Conservation (phyloP, 2,329 filamentous ascomycete species). For the Truncatella angustata region DNA sequence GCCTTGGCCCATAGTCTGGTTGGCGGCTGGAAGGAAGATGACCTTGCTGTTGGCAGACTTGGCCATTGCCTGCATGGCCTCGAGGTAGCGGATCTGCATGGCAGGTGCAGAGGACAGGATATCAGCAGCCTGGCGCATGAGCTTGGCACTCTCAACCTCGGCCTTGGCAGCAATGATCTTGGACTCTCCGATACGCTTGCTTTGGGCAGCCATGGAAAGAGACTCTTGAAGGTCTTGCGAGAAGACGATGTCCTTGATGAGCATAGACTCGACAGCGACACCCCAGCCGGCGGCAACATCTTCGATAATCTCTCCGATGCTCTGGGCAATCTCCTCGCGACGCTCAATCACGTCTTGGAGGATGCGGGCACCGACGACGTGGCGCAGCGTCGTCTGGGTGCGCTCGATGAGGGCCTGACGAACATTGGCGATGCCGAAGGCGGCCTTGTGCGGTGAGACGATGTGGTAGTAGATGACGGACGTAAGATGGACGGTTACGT, state of each 20-base stretch:
- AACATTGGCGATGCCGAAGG: conserved; percentile 93
- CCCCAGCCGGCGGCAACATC: conserved; percentile 93
- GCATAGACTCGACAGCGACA: conserved; percentile 95
- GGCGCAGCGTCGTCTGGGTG: conserved; percentile 94
- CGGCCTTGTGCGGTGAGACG: conserved; percentile 89
- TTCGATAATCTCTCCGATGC: conserved; percentile 95
- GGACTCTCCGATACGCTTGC: conserved; percentile 96
- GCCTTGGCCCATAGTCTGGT: conserved; percentile 54
- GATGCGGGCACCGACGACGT: conserved; percentile 92
- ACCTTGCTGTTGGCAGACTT: conserved; percentile 88
- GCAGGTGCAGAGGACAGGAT: conserved; percentile 88
- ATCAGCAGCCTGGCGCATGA: conserved; percentile 91
- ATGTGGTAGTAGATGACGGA: conserved; percentile 99
- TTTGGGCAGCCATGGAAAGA: conserved; percentile 96
- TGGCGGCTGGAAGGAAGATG: conserved; percentile 72
- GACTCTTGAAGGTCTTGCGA: conserved; percentile 92
- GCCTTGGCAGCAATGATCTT: conserved; percentile 98
- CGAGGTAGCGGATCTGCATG: conserved; percentile 97
- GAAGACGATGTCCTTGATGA: conserved; percentile 99
- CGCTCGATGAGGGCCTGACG: conserved; percentile 96
- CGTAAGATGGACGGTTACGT: conserved; percentile 89
- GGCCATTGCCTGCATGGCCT: conserved; percentile 98
- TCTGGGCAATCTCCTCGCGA: conserved; percentile 92
- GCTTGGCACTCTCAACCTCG: conserved; percentile 93
- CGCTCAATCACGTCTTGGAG: conserved; percentile 98